Base-by-base conservation (phyloP, 2,329 filamentous ascomycete genomes). In the Trichoderma gracile region DNA sequence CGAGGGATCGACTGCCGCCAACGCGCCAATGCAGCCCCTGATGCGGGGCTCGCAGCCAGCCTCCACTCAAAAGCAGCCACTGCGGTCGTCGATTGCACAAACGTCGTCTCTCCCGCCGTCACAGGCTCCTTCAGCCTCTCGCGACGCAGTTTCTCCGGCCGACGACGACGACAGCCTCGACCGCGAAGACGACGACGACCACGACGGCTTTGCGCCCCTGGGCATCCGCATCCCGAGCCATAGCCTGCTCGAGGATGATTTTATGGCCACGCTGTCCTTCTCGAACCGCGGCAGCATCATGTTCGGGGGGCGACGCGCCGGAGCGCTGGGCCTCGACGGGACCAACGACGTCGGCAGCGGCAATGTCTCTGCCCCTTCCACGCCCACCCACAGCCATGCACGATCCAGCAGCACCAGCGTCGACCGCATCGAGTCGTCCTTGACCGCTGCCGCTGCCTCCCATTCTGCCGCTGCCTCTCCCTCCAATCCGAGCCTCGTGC, bases 251-350 rank as follows among this genome's bases (percentile, higher is more conserved):
- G 85, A 86, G 67, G 83, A 86, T 77, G 83, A 82, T 70, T 83
- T 85, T 71, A 74, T 88, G 71, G 80, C 77, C 68, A 78, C 79
- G 63, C 75, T 89, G 68, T 81, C 81, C 68, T 89, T 89, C 72
- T 87, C 86, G 64, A 86, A 86, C 67, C 80, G 86, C 69, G 86
- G 86, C 68, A 88, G 86, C 75, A 78, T 89, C 70, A 85, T 89
- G 80, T 80, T 87, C 71, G 80, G 82, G 67, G 81, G 80, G 60
- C 81, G 81, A 71, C 78, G 71, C 66, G 61, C 58, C 45, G 56
- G 54, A 50, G 55, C 46, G 15, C 27, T 64, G 23, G 56, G 61
- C 49, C 62, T 65, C 52, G 62, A 62, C 58, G 60, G 55, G 30
- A 53, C 64, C 66, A 68, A 68, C 59, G 67, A 67, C 52, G 62